phyloP scores from a whole-genome alignment of 495 filamentous ascomycete genomes.

The Neurospora pannonica region DNA sequence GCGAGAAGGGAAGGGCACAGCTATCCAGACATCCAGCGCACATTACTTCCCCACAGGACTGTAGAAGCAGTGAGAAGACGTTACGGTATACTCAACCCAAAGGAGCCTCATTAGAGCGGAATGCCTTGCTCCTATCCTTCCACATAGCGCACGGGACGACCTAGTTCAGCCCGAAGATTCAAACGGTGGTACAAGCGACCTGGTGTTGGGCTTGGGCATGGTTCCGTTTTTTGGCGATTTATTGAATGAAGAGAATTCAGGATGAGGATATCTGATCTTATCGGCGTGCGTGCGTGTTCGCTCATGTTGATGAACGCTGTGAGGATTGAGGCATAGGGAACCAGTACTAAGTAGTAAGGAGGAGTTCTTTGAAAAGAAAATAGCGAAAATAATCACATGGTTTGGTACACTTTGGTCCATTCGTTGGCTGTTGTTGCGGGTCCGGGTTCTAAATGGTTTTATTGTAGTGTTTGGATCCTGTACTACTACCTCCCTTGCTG shows the following conservation, averaged over 20 bases:
- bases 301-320: neutral
- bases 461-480: neutral
- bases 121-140: neutral
- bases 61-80: neutral
- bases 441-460: neutral
- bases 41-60: neutral
- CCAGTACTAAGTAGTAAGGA: neutral
- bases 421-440: neutral
- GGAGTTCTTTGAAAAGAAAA: neutral
- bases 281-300: neutral
- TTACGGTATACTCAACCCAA: neutral
- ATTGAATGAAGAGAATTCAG: neutral
- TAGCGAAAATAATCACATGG: neutral
- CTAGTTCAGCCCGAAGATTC: neutral
- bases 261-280: neutral
- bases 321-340: neutral
- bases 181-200: neutral
- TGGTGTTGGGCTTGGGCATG: neutral
- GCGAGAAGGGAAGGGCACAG: neutral
- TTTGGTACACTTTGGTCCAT: neutral
- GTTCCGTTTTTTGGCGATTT: neutral
- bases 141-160: neutral
- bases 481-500: neutral
- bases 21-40: neutral
- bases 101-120: neutral